Conservation (phyloP, 768 basidiomycete species). For the Hebeloma cylindrosporum region DNA sequence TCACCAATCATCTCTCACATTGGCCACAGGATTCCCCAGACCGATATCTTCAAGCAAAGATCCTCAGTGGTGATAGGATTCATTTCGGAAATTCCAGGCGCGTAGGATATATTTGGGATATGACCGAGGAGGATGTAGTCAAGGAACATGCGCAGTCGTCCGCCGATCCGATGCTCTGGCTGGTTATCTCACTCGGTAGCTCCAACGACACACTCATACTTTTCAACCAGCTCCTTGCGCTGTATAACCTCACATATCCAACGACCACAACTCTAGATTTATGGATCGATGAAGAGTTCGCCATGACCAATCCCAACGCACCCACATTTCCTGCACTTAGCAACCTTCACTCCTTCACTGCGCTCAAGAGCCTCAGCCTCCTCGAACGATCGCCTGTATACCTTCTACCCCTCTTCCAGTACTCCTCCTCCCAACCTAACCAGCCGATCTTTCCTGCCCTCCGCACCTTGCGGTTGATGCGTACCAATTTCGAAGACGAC, state of each 20-base stretch:
- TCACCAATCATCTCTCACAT: conserved; percentile 18
- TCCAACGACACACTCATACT: conserved; percentile 15
- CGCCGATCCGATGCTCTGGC: conserved; percentile 21
- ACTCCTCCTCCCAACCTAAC: conserved; percentile 3
- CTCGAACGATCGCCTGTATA: conserved; percentile 18
- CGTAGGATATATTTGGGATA: conserved; percentile 25
- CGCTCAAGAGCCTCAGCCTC: conserved; percentile 18
- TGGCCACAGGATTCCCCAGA: conserved; percentile 13
- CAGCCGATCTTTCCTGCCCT: conserved; percentile 13
- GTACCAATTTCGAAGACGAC: conserved; percentile 16
- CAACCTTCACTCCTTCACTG: conserved; percentile 18
- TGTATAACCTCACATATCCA: conserved; percentile 20
- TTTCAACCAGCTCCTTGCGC: conserved; percentile 19
- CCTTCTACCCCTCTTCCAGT: conserved; percentile 20
- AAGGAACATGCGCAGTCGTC: conserved; percentile 17
- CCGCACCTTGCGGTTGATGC: conserved; percentile 16
- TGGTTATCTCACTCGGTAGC: conserved; percentile 17
- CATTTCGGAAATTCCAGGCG: conserved; percentile 26
- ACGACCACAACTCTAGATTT: conserved; percentile 20
- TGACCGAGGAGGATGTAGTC: conserved; percentile 20
- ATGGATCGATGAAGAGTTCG: conserved; percentile 23
- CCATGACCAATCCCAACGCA: conserved; percentile 1
- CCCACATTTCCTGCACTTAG: conserved; percentile 9
- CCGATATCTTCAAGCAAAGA: conserved; percentile 25
- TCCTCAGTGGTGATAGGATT: conserved; percentile 23